Evolutionary conservation across 345 rosid species (phyloP), one percentile per base, ranked within the genome.

Genomic region (Nasturtium officinale): DNA sequence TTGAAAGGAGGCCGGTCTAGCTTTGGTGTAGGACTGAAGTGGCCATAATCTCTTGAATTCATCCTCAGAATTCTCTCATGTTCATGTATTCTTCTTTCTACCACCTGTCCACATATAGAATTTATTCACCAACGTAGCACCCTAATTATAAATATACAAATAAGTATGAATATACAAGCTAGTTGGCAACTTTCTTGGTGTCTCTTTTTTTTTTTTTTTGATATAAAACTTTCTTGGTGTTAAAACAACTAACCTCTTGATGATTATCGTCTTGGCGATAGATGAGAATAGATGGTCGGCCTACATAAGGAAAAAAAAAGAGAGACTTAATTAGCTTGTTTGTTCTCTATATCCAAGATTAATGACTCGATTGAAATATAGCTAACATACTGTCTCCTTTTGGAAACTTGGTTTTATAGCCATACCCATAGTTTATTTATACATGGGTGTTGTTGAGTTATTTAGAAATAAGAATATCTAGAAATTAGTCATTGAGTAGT

Each of bases 1-100:
- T 95, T 91, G 90, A 80, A 95, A 79, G 91, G 99, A 60, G 99
- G 99, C 85, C 80, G 82, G 5, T 75, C 86, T 52, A 95, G 85
- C 69, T 84, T 81, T 47, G 95, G 96, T 18, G 84, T 57, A 33
- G 99, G 93, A 71, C 82, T 88, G 63, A 70, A 88, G 56, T 71
- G 78, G n/a, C 96, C 97, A 71, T 95, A 89, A 80, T 95, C 99
- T 71, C 74, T 78, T 69, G 85, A 72, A 65, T 85, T 90, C 42
- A 51, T 88, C 63, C 64, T 85, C 48, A 88, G 77, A 12, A 91
- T 33, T 83, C 96, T 87, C 75, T 87, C 96, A 28, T 84, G 89
- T 29, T 87, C 96, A 56, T 84, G 89, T 29, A 86, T 57, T 5
- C 46, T 59, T 17, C 62, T 42, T 11, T n/a, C 77, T 17, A 62